Evolutionary conservation across 805 yeast genomes (phyloP).

Genomic region (Kockiozyma suomiensis): DNA sequence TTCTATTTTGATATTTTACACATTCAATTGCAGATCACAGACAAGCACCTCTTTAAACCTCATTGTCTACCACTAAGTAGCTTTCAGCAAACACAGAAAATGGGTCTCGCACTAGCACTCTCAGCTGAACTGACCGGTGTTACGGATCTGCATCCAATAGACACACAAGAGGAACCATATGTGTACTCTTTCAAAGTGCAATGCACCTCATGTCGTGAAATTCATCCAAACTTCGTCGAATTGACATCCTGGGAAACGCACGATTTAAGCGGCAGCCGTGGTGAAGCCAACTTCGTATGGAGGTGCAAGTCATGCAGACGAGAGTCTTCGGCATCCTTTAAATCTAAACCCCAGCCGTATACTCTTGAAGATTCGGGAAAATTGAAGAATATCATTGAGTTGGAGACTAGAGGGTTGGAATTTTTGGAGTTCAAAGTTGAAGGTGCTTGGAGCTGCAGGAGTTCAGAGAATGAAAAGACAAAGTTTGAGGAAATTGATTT

Average conservation of each 20-base stretch:
- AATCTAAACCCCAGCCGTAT: constrained; percentile 40
- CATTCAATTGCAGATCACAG: too few species aligned
- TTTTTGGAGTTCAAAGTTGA: constrained; percentile 67
- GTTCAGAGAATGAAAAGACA: constrained; percentile 52
- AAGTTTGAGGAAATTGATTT: constrained; percentile 67
- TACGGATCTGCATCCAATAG: constrained; percentile 60
- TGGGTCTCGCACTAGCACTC: constrained; percentile 32
- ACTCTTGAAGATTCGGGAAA: constrained; percentile 49
- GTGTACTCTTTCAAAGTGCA: constrained; percentile 64
- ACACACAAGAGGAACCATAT: constrained; percentile 61
- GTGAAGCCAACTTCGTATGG: constrained; percentile 82
- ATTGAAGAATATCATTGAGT: constrained; percentile 56
- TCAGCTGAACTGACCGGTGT: constrained; percentile 58
- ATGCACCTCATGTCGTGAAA: constrained; percentile 80
- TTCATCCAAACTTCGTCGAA: constrained; percentile 56
- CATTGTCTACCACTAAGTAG: too few species aligned
- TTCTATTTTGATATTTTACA: too few species aligned
- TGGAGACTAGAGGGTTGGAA: constrained; percentile 87
- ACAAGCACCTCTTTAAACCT: too few species aligned
- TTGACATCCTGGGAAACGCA: constrained; percentile 34
- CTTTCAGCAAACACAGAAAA: constrained; percentile 1
- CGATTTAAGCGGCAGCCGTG: constrained; percentile 65
- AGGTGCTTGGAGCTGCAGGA: constrained; percentile 61
- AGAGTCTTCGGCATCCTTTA: constrained; percentile 41
- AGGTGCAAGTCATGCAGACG: constrained; percentile 66